Evolutionary conservation across 1,284 basidiomycete species (phyloP), one percentile per base, ranked within the genome.

Genomic region (Microbotryum silenes-acaulis): DNA sequence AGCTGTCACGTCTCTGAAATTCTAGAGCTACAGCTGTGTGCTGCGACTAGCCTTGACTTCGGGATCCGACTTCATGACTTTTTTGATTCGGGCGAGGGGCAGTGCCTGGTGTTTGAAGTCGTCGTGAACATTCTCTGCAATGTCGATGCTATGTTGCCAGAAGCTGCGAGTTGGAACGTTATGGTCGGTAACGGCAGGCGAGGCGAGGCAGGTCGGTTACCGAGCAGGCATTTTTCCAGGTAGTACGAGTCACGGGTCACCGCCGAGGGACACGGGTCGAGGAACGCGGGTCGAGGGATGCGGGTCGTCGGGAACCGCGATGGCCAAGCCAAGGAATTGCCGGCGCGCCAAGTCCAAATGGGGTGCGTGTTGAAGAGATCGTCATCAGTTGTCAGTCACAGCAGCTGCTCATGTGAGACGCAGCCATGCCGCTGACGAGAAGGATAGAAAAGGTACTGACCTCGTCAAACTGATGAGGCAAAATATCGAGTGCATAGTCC

Each of bases 31-130:
- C 12, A 3, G 37, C 12, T 42, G 37, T 12, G 37, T 42, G 49
- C 33, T 51, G 33, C 31, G 18, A 75, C 83, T 72, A 73, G 91
- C 90, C 81, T 91, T 91, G 66, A 96, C 90, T 71, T 94, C 91
- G 25, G 91, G 91, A 79, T 96, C 91, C 75, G 87, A 91, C 81
- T 96, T 96, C 89, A 96, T 96, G 67, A 96, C 92, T 76, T 96
- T 94, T 80, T 96, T 96, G 71, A 96, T 94, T 73, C 91, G 80
- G 18, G 91, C 91, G 42, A 96, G 78, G 7, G 89, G 89, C n/a
- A 91, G 78, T 7, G 87, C 85, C 0, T 89, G 89, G 72, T 90
- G 88, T 62, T 88, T 81, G 70, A 88, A 89, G 75, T 91, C 88
- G 44, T 87, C 86, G 0, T 84, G 86, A 72, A 89, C 86, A 70